These are phyloP conservation scores for Senna siamea DNA, from an alignment of 306 rosid genomes.

Conservation along the genomic window DNA sequence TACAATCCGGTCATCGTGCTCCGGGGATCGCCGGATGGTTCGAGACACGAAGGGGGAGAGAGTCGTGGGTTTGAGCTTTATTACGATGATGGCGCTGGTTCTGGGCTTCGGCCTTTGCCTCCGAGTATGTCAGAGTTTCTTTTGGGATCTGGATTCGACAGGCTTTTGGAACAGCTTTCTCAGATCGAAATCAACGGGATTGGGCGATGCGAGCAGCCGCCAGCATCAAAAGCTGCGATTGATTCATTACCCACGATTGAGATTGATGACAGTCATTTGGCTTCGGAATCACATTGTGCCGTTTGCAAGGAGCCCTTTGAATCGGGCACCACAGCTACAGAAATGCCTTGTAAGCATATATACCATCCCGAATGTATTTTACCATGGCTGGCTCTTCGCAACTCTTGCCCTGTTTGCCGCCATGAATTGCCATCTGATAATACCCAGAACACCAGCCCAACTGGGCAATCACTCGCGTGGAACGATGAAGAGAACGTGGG, in stretches of 20 bases:
- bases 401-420: slow-evolving; percentile 92
- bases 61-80: slow-evolving; percentile 71
- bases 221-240: slow-evolving; percentile 76
- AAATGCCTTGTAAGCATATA: slow-evolving; percentile 89
- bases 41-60: slow-evolving; percentile 37
- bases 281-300: slow-evolving; percentile 66
- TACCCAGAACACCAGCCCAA: neutral
- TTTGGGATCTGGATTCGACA: slow-evolving; percentile 79
- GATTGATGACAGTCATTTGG: slow-evolving; percentile 49
- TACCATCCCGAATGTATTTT: slow-evolving; percentile 80
- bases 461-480: slow-evolving; percentile 2
- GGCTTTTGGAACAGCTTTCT: slow-evolving; percentile 75
- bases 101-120: slow-evolving; percentile 80
- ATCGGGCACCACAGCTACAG: slow-evolving; percentile 54
- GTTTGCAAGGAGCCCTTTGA: slow-evolving; percentile 79
- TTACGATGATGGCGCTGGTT: slow-evolving; percentile 74
- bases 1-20: slow-evolving; percentile 82
- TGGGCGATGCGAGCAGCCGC: slow-evolving; percentile 63
- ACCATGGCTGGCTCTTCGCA: slow-evolving; percentile 82
- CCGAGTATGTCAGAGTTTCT: slow-evolving; percentile 82
- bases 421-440: slow-evolving; percentile 63
- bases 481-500: slow-evolving; percentile 62
- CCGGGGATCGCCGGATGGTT: slow-evolving; percentile 48
- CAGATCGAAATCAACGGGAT: slow-evolving; percentile 72
- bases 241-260: slow-evolving; percentile 76